Evolutionary conservation across 2,329 filamentous ascomycete genomes (phyloP).

Genomic region (Ceratocystis variospora): DNA sequence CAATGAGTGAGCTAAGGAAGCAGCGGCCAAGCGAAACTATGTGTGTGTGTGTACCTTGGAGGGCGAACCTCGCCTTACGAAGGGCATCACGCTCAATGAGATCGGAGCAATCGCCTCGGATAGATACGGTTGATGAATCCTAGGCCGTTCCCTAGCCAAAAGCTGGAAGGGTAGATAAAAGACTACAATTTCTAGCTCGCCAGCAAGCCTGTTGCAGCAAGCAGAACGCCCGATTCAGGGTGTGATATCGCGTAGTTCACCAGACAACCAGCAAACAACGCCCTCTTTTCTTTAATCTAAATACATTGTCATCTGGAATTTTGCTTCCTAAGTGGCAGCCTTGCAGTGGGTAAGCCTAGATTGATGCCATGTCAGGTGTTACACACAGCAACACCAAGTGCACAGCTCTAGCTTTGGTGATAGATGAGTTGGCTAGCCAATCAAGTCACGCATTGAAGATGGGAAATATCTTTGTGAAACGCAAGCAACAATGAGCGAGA

Average conservation of each 20-base stretch:
- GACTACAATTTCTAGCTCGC: not conserved
- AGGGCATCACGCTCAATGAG: too few relatives aligned
- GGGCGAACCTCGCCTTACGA: not conserved
- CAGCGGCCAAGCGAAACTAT: not conserved
- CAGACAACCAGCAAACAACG: constrained; percentile 2
- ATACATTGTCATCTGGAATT: not conserved
- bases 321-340: not conserved
- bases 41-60: not conserved
- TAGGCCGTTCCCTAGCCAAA: too few relatives aligned
- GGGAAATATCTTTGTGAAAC: not conserved
- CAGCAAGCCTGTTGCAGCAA: not conserved
- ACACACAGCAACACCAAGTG: not conserved
- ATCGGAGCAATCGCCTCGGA: too few relatives aligned
- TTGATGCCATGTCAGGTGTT: not conserved
- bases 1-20: not conserved
- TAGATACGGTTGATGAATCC: too few relatives aligned
- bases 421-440: not conserved
- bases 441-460: not conserved
- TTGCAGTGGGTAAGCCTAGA: not conserved
- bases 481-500: not conserved
- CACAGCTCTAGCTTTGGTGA: not conserved
- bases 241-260: not conserved
- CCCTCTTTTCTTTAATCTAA: not conserved
- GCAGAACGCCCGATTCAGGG: not conserved
- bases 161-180: not conserved